These are phyloP conservation scores for Tolypocladium ovalisporum DNA, from an alignment of 2,329 filamentous ascomycete genomes.

Conservation along the genomic window DNA sequence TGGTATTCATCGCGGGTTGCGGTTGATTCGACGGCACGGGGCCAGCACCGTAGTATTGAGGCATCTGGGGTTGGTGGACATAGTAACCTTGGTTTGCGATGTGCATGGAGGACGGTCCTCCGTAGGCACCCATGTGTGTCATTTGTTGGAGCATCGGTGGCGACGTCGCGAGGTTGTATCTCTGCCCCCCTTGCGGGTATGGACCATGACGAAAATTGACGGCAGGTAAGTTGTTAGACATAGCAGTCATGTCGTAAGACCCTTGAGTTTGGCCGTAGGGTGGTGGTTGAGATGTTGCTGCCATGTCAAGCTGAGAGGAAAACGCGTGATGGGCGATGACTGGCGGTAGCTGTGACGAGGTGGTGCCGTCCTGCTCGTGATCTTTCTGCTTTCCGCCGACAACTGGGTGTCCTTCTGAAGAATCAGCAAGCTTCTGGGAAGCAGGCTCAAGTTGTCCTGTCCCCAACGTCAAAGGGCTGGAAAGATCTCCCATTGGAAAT, in stretches of 20 bases:
- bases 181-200: slow-evolving; percentile 22
- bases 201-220: slow-evolving; percentile 26
- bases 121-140: slow-evolving; percentile 29
- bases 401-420: neutral
- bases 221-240: slow-evolving; percentile 33
- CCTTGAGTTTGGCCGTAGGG: slow-evolving; percentile 10
- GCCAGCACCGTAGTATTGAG: slow-evolving; percentile 30
- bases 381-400: neutral
- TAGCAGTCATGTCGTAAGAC: slow-evolving; percentile 35
- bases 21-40: slow-evolving; percentile 27
- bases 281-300: slow-evolving; percentile 15
- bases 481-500: slow-evolving; percentile 23
- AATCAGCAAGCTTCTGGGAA: slow-evolving; percentile 2
- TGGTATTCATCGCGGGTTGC: slow-evolving; percentile 21
- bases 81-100: slow-evolving; percentile 35
- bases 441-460: slow-evolving; percentile 8
- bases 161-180: slow-evolving; percentile 22
- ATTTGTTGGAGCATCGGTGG: slow-evolving; percentile 26
- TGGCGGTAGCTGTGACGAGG: neutral
- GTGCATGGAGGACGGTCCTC: slow-evolving; percentile 24
- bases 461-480: slow-evolving; percentile 9
- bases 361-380: neutral
- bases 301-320: slow-evolving; percentile 31
- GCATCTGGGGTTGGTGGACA: slow-evolving; percentile 31
- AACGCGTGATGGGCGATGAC: slow-evolving; percentile 24